These are phyloP conservation scores for Cryptosporidium felis DNA, from an alignment of 169 alveolate genomes.

Conservation along the genomic window DNA sequence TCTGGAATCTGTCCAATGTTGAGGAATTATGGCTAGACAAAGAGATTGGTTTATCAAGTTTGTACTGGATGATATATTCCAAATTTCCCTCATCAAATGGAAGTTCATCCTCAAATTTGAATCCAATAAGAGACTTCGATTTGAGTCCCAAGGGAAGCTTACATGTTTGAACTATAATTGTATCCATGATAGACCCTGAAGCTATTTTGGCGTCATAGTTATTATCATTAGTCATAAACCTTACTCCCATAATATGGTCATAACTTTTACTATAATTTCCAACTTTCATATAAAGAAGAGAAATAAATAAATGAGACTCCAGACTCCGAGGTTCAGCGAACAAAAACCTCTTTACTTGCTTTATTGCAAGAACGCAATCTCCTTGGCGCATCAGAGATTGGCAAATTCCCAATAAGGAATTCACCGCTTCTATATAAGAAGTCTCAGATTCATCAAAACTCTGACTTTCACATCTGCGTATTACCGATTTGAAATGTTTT, in stretches of 20 bases:
- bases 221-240: conserved; percentile 54
- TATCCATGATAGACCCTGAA: conserved; percentile 37
- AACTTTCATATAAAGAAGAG: conserved; percentile 33
- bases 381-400: conserved; percentile 47
- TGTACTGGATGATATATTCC: conserved; percentile 32
- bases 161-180: conserved; percentile 18
- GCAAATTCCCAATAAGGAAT: conserved; percentile 36
- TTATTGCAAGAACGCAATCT: conserved; percentile 38
- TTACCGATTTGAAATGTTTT: background rate
- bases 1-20: background rate
- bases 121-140: conserved; percentile 46
- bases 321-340: conserved; percentile 63
- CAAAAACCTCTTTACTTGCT: conserved; percentile 56
- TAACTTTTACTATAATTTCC: conserved; percentile 46
- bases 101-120: conserved; percentile 55
- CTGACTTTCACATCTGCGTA: background rate
- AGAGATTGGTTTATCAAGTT: background rate
- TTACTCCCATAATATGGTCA: conserved; percentile 61
- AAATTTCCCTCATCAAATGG: conserved; percentile 47
- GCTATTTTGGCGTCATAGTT: conserved; percentile 69
- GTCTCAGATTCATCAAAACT: background rate
- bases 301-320: conserved; percentile 45
- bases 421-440: conserved; percentile 5
- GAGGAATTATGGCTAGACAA: background rate
- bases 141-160: conserved; percentile 57